Conservation (phyloP, 371 early-diverging fungal genomes). For the Rhizopus stolonifer region DNA sequence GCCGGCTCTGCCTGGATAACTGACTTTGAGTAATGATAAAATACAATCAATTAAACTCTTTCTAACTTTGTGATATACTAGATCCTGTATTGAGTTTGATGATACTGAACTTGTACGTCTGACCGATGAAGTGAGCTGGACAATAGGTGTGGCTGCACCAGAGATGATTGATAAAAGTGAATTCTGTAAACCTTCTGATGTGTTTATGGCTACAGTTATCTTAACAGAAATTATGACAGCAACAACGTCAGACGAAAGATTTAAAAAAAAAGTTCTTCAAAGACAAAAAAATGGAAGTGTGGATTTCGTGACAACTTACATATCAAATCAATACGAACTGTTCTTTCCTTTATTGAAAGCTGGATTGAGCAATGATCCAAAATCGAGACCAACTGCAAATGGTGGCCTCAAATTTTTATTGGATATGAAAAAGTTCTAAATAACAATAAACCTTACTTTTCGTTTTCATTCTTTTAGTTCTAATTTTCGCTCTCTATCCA, state of each 20-base stretch:
- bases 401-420: constrained; percentile 3
- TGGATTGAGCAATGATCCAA: constrained; percentile 10
- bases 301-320: background rate
- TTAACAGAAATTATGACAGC: constrained; percentile 32
- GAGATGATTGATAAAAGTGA: constrained; percentile 24
- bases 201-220: constrained; percentile 40
- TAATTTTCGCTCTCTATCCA: constrained; percentile 27
- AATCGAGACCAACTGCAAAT: constrained; percentile 12
- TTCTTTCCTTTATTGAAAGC: constrained; percentile 16
- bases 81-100: constrained; percentile 31
- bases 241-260: constrained; percentile 22
- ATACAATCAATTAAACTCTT: background rate
- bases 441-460: background rate
- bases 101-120: constrained; percentile 9
- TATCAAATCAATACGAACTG: constrained; percentile 9
- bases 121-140: constrained; percentile 25
- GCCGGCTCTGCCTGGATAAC: constrained; percentile 35
- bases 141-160: constrained; percentile 37
- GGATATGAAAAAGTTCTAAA: constrained; percentile 3
- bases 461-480: no score
- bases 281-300: constrained; percentile 17
- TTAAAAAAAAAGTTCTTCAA: constrained; percentile 13
- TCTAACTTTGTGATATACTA: constrained; percentile 4
- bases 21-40: constrained; percentile 33
- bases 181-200: constrained; percentile 34